phyloP scores from a whole-genome alignment of 345 rosid genomes.

The Eucalyptus sp. region DNA sequence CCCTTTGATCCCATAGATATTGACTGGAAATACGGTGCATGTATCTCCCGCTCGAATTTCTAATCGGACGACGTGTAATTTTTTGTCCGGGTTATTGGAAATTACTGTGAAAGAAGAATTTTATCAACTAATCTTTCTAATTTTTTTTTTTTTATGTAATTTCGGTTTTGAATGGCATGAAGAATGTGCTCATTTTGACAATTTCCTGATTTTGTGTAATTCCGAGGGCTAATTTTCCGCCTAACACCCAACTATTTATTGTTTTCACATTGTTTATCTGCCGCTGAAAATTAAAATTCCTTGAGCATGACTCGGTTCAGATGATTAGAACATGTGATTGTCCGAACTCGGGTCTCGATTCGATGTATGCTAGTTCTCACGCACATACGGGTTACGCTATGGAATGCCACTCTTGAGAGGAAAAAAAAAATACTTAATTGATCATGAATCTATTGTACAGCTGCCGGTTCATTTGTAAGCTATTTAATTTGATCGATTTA shows the following conservation, averaged over 20 bases:
- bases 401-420: no score
- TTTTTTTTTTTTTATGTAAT: neutral
- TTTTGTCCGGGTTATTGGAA: neutral
- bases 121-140: rapidly evolving
- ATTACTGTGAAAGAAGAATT: neutral
- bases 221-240: neutral
- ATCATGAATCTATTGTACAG: rapidly evolving
- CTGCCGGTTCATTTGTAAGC: no score
- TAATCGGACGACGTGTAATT: neutral
- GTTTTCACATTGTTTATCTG: neutral
- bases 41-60: neutral
- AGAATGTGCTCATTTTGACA: neutral
- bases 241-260: neutral
- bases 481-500: no score
- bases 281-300: neutral
- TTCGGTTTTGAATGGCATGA: neutral
- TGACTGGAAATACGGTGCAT: neutral
- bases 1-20: neutral
- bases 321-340: no score
- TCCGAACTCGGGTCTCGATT: no score
- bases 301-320: neutral
- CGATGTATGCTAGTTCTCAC: no score
- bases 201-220: neutral
- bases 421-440: no score
- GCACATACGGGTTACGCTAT: no score